Conservation (phyloP, 768 basidiomycete species). For the Calvatia gigantea region DNA sequence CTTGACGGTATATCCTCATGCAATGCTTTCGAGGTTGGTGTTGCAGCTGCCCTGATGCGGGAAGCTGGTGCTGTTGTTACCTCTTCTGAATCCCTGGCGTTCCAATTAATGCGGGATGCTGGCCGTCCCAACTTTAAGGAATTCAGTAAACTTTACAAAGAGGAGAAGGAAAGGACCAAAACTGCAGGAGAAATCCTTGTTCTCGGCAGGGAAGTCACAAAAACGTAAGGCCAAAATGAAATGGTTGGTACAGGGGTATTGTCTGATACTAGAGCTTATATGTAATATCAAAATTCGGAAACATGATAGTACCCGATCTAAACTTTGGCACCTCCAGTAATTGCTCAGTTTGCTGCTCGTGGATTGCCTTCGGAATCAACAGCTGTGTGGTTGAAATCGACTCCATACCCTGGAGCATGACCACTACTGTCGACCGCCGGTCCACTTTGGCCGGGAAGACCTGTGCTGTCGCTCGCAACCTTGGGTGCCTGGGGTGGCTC, state of each 20-base stretch:
- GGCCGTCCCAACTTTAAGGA: conserved; percentile 62
- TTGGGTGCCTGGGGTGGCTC: background rate
- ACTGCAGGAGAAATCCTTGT: conserved; percentile 32
- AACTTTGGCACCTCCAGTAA: background rate
- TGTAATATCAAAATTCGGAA: background rate
- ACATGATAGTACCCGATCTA: background rate
- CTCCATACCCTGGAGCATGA: background rate
- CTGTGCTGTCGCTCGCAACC: background rate
- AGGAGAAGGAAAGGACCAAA: conserved; percentile 64
- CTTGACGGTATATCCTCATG: conserved; percentile 82
- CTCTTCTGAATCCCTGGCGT: conserved; percentile 79
- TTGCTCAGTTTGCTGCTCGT: background rate
- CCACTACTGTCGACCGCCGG: background rate
- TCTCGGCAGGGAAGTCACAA: conserved; percentile 13
- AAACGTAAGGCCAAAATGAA: conserved; percentile 7
- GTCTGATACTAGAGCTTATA: background rate
- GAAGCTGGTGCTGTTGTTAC: conserved; percentile 73
- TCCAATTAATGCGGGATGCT: conserved; percentile 72
- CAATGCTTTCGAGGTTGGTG: conserved; percentile 75
- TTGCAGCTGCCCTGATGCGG: conserved; percentile 68
- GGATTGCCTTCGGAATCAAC: conserved; percentile 5
- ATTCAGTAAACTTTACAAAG: conserved; percentile 71
- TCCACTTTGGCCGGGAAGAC: conserved; percentile 3
- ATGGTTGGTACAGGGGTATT: conserved; percentile 16
- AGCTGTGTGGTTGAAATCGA: background rate